These are phyloP conservation scores for Prunus kanzakura DNA, from an alignment of 306 rosid species.

Conservation along the genomic window DNA sequence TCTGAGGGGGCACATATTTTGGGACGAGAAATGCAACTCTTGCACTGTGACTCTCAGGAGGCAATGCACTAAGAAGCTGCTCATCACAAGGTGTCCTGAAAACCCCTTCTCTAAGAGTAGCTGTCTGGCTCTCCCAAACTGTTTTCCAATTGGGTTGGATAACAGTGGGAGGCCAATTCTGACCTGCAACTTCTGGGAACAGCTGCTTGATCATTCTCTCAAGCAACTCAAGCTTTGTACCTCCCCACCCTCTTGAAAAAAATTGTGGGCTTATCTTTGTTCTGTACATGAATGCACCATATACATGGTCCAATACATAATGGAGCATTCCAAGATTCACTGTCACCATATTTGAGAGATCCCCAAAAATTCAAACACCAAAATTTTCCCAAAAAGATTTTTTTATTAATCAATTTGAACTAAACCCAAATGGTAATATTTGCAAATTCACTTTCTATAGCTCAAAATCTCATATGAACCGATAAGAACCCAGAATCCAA, in stretches of 20 bases:
- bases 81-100: conserved; percentile 89
- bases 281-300: conserved; percentile 93
- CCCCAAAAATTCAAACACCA: conserved; percentile 14
- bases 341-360: conserved; percentile 50
- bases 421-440: neutral
- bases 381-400: neutral
- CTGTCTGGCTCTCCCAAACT: conserved; percentile 71
- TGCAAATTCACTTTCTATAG: neutral
- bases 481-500: neutral
- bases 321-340: conserved; percentile 83
- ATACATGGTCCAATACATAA: conserved; percentile 84
- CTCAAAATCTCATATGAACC: neutral
- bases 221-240: conserved; percentile 71
- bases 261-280: conserved; percentile 76
- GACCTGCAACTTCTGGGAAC: conserved; percentile 62
- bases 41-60: conserved; percentile 88
- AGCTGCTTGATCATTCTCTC: conserved; percentile 72
- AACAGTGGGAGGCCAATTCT: conserved; percentile 68
- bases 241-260: conserved; percentile 94
- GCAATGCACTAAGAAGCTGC: conserved; percentile 72
- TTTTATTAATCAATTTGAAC: neutral
- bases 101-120: conserved; percentile 78
- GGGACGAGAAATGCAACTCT: conserved; percentile 89
- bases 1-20: conserved; percentile 55
- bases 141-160: conserved; percentile 78